Conservation (phyloP, 352 stramenopile species). For the Phytophthora sojae region DNA sequence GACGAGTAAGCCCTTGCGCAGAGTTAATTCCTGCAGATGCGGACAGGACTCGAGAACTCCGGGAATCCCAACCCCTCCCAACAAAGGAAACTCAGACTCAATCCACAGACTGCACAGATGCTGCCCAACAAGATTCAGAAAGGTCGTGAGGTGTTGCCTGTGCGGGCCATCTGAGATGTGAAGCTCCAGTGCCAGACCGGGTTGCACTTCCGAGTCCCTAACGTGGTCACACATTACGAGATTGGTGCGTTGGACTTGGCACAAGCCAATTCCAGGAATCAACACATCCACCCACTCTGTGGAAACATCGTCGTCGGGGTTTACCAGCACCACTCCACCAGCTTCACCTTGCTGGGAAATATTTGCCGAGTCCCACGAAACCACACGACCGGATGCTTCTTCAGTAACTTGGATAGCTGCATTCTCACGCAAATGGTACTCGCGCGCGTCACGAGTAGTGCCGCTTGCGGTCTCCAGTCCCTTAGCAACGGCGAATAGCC, state of each 20-base stretch:
- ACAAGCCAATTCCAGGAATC: neutral
- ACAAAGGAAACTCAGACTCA: neutral
- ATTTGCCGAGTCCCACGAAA: neutral
- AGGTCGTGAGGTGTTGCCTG: neutral
- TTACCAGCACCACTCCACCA: neutral
- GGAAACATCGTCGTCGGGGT: neutral
- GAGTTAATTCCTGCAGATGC: neutral
- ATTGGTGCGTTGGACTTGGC: neutral
- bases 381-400: neutral
- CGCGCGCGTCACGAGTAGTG: neutral
- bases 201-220: neutral
- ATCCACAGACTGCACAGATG: neutral
- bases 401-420: neutral
- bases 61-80: neutral
- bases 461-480: neutral
- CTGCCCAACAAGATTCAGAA: neutral
- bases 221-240: neutral
- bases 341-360: neutral
- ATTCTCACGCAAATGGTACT: neutral
- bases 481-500: neutral
- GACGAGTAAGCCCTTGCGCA: neutral
- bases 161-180: neutral
- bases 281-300: neutral
- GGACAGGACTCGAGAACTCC: neutral
- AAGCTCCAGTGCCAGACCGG: neutral